Base-by-base conservation (phyloP, 2,329 filamentous ascomycete genomes). In the Domatiomyces globalis region DNA sequence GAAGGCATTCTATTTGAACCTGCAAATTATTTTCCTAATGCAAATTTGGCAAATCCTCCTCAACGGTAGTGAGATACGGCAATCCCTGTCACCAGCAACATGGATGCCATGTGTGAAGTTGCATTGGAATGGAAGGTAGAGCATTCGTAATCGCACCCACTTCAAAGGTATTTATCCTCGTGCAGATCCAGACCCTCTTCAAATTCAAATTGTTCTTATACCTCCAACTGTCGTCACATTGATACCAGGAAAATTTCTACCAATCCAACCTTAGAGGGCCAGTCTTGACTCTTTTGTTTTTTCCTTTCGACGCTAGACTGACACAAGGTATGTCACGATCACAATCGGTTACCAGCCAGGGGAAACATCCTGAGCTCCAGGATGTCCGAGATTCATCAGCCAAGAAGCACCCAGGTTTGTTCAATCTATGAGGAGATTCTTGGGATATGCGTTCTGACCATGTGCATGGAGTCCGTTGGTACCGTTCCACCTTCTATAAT, bases 401-500 rank as follows among this genome's bases (percentile, higher is more conserved):
- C 36, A 19, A 18, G 42, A 50, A 50, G 43, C 49, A 50, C 4
- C 49, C 49, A 15, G 49, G 49, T 50, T 29, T 7, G 39, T 50
- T 2, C 20, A 27, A 17, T 19, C 10, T 48, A 22, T 18, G 12
- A 27, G 17, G 27, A 2, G 1, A 17, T 47, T 5, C 1, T 33
- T 36, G 17, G 46, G 12, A 33, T 39, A 15, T 39, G 15, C 25
- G 18, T 48, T 25, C 46, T 48, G 27, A 48, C 20, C 46, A 36
- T 48, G 12, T 36, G 5, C n/a, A 7, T 29, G n/a, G 4, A 45
- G 43, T 45, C 3, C 18, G 22, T 10, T 85, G 83, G 83, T 77
- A 85, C 61, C 78, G 80, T 22, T 83, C 80, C 1, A 84, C 83
- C 0, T 81, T 83, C 58, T 87, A 79, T 69, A 86, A 87, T 67